Conservation (phyloP, 2,329 filamentous ascomycete genomes). For the Colletotrichum sp. region DNA sequence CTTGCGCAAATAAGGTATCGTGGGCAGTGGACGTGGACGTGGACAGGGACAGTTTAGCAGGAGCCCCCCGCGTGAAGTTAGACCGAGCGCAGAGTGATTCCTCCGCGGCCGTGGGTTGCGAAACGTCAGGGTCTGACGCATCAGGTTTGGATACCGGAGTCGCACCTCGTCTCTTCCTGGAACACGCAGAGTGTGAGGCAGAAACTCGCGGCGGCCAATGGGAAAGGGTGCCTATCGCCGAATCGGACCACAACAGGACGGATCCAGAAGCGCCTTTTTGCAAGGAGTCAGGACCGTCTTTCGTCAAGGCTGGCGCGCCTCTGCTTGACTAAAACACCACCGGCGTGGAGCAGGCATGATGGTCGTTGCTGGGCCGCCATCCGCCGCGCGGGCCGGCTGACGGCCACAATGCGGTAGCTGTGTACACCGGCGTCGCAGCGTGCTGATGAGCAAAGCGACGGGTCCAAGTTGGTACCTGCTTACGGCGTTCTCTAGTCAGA, state of each 20-base stretch:
- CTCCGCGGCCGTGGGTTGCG: constrained; percentile 16
- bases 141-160: constrained; percentile 23
- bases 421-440: background rate
- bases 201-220: constrained; percentile 17
- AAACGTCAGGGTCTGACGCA: constrained; percentile 22
- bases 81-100: constrained; percentile 18
- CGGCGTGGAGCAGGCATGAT: constrained; percentile 17
- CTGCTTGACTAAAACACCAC: constrained; percentile 20
- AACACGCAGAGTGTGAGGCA: constrained; percentile 24
- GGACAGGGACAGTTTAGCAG: constrained; percentile 1
- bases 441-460: background rate
- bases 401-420: constrained; percentile 14
- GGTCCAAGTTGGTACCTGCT: background rate
- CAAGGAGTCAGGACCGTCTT: constrained; percentile 3
- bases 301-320: constrained; percentile 18
- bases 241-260: constrained; percentile 23
- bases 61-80: constrained; percentile 15
- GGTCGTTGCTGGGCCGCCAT: constrained; percentile 20
- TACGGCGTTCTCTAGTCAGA: background rate
- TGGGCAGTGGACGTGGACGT: background rate
- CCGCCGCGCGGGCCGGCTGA: constrained; percentile 16
- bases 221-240: constrained; percentile 20
- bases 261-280: constrained; percentile 21
- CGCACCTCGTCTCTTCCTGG: constrained; percentile 22
- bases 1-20: background rate